A percentile compares a stretch with the other conserved stretches of the same genome.
Conservation (phyloP, 1,139 yeast genomes). For the Starmera stellimalicola region DNA sequence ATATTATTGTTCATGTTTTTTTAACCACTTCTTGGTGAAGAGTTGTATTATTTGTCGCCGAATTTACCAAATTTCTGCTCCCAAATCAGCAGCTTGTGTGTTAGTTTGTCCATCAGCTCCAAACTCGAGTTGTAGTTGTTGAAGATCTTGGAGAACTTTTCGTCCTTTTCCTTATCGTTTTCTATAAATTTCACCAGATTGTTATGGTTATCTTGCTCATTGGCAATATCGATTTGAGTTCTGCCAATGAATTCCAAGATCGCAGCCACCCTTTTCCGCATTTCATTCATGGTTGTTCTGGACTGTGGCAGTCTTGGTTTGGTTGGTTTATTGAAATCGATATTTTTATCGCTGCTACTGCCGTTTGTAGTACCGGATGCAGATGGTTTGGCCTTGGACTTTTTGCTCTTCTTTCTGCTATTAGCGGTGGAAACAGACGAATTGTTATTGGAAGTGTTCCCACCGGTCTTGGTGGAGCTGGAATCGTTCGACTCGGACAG, state of each 20-base stretch:
- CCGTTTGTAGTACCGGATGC: constrained; percentile 7
- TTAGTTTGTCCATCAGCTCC: constrained; percentile 56
- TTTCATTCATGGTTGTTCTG: constrained; percentile 64
- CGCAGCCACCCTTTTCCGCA: constrained; percentile 82
- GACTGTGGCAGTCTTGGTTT: constrained; percentile 78
- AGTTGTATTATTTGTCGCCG: constrained; percentile 9
- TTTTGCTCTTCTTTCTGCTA: constrained; percentile 9
- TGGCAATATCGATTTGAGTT: constrained; percentile 70
- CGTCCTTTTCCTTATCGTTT: constrained; percentile 27
- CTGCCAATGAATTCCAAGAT: constrained; percentile 84
- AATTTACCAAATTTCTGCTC: constrained; percentile 47
- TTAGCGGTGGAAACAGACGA: too few relatives aligned
- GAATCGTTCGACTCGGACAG: constrained; percentile 12
- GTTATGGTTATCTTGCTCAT: constrained; percentile 52
- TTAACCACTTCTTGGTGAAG: too few relatives aligned
- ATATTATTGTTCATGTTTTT: constrained; percentile 2
- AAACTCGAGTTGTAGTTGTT: constrained; percentile 51
- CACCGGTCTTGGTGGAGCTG: constrained; percentile 1
- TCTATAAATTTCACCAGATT: constrained; percentile 37
- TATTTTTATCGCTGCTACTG: constrained; percentile 18
- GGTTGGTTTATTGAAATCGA: constrained; percentile 52
- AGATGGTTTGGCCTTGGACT: constrained; percentile 2
- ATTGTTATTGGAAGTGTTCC: constrained; percentile 8
- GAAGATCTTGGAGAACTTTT: constrained; percentile 27
- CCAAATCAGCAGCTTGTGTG: constrained; percentile 65